Conservation (phyloP, 140 eudicot species). For the Stevia rebaudiana region DNA sequence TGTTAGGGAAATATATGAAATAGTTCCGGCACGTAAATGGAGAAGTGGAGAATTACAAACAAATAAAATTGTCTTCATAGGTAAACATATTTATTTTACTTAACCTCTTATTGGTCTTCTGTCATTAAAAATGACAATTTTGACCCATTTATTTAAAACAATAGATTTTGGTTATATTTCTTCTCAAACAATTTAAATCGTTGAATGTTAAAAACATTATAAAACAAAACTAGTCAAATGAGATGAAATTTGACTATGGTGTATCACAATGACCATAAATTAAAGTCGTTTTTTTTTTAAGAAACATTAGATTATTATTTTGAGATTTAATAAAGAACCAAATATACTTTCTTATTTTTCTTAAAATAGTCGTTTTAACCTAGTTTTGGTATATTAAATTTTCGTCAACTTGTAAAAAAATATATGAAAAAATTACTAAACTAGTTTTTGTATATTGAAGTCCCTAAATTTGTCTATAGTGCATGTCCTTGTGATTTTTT, state of each 20-base stretch:
- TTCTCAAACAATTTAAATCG: not conserved
- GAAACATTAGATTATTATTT: not conserved
- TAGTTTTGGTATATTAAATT: too few species aligned
- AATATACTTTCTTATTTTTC: too few species aligned
- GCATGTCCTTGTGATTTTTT: too few species aligned
- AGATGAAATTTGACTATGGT: not conserved
- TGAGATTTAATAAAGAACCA: too few species aligned
- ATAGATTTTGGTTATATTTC: not conserved
- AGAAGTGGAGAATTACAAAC: constrained; percentile 41
- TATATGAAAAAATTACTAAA: too few species aligned
- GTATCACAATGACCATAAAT: not conserved
- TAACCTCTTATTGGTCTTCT: not conserved
- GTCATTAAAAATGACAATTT: not conserved
- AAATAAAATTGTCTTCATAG: constrained; percentile 83
- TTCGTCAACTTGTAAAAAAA: too few species aligned
- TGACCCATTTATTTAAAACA: not conserved
- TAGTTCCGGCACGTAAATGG: constrained; percentile 79
- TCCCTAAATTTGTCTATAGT: too few species aligned
- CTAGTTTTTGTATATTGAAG: too few species aligned
- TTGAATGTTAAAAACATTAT: not conserved
- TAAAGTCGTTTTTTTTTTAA: not conserved
- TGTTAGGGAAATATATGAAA: constrained; percentile 89
- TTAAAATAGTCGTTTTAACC: too few species aligned
- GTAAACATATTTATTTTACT: constrained; percentile 21
- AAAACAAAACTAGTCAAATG: not conserved